Evolutionary conservation across 805 yeast genomes (phyloP).

Genomic region (Ogataea glucozyma): DNA sequence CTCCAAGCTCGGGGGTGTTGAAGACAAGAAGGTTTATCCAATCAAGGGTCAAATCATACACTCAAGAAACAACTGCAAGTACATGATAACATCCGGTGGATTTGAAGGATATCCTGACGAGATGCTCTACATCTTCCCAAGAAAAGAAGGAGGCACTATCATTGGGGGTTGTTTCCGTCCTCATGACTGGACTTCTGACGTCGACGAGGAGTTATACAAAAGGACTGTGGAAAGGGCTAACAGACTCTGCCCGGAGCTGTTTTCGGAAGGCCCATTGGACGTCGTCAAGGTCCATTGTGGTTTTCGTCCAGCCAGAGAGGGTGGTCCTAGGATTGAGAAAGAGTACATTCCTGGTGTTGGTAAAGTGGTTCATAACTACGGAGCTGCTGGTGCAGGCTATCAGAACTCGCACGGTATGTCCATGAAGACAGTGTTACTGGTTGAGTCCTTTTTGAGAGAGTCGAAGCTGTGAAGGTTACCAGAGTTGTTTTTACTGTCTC

Average conservation of each 20-base stretch:
- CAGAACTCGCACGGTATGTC: constrained; percentile 41
- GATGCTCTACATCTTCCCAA: constrained; percentile 60
- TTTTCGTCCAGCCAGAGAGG: constrained; percentile 63
- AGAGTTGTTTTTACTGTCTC: too few relatives aligned
- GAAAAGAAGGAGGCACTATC: constrained; percentile 71
- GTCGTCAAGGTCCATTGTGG: constrained; percentile 58
- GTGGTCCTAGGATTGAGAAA: constrained; percentile 56
- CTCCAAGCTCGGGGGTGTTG: constrained; percentile 38
- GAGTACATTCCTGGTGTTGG: constrained; percentile 28
- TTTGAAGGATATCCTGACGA: constrained; percentile 42
- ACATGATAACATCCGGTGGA: constrained; percentile 31
- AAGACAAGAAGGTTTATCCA: constrained; percentile 46
- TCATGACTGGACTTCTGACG: constrained; percentile 23
- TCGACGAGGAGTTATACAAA: constrained; percentile 46
- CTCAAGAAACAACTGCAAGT: constrained; percentile 42
- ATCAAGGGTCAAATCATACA: constrained; percentile 63
- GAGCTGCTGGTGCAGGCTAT: constrained; percentile 77
- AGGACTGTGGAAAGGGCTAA: constrained; percentile 50
- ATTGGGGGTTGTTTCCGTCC: constrained; percentile 53
- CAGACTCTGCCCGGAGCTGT: constrained; percentile 40
- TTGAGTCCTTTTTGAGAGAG: constrained; percentile 28
- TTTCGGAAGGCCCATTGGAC: constrained; percentile 42
- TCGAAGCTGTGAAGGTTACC: constrained; percentile 7
- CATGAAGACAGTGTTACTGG: constrained; percentile 35
- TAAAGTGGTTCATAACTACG: constrained; percentile 59